Base-by-base conservation (phyloP, 2,329 filamentous ascomycete species). In the Chaetoscypha palmicola region DNA sequence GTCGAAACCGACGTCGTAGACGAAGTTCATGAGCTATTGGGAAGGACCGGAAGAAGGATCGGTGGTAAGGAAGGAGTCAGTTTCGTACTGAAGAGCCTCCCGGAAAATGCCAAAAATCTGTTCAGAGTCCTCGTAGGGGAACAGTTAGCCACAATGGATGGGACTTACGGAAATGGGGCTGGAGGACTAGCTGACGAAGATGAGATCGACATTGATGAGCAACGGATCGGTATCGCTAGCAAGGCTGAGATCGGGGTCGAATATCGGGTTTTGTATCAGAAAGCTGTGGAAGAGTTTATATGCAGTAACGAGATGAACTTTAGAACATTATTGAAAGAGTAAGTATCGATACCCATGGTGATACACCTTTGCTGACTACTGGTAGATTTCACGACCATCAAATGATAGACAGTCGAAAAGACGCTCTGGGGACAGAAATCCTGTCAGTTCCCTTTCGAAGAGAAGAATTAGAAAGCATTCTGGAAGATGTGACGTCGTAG, bases 251-350 rank as follows among this genome's bases (percentile, higher is more conserved):
- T 78, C 2, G 89, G 86, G 0, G 80, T 98, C 12, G 91, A 97
- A 66, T 97, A 96, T 62, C 75, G 88, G 17, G 82, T 88, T 55
- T 65, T 98, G 52, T 98, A 97, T 61, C 89, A 94, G 62, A 96
- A 95, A 68, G 90, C 92, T 2, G 84, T 91, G 4, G 90, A 96
- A 66, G 89, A 95, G 60, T 97, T 98, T 64, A 92, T 98, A 38
- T 96, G 91, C 63, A 92, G 86, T 56, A 95, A 86, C 48, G 92
- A 97, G 68, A 89, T 97, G 76, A 89, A 87, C 50, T 97, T 97
- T 68, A 76, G 92, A 48, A 95, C 90, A 20, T 64, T 98, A 61
- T 66, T 98, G 50, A 97, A 97, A 67, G 92, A 98, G 76, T 92
- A 66, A 50, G 79, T 67, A 26, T 14, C 17, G 35, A 38, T 34